Conservation (phyloP, 345 rosid genomes). For the sweet orange (Citrus sinensis) region DNA sequence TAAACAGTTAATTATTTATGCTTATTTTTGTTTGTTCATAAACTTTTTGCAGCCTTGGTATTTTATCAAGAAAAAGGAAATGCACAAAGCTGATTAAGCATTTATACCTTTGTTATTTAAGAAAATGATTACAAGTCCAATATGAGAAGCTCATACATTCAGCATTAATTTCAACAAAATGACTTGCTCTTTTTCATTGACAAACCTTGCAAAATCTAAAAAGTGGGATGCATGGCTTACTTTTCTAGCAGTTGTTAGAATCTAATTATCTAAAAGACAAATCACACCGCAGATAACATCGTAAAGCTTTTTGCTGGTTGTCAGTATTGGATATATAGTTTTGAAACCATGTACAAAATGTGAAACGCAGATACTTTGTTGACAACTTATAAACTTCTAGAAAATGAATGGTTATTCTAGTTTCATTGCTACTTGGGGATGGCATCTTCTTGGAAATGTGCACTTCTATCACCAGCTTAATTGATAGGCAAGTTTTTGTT, state of each 20-base stretch:
- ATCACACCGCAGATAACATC: background rate
- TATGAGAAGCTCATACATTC: background rate
- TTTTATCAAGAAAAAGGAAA: background rate
- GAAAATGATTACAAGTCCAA: background rate
- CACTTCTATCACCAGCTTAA: background rate
- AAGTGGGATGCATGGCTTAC: background rate
- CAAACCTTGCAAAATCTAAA: background rate
- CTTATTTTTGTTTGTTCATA: background rate
- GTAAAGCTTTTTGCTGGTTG: background rate
- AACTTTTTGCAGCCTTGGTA: background rate
- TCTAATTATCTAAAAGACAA: background rate
- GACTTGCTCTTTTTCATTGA: background rate
- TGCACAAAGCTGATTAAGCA: background rate
- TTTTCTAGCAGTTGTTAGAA: background rate
- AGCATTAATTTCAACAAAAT: background rate
- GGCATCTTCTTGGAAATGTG: background rate
- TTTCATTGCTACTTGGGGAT: background rate
- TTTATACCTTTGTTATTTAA: background rate
- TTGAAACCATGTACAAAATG: background rate
- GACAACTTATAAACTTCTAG: background rate
- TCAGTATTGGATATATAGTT: background rate
- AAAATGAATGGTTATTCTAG: background rate
- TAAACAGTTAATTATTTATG: slow-evolving; percentile 21
- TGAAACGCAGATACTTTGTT: background rate
- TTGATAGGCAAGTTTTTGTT: background rate